Conservation (phyloP, 257 asterid genomes). For the Solanum microdontum region DNA sequence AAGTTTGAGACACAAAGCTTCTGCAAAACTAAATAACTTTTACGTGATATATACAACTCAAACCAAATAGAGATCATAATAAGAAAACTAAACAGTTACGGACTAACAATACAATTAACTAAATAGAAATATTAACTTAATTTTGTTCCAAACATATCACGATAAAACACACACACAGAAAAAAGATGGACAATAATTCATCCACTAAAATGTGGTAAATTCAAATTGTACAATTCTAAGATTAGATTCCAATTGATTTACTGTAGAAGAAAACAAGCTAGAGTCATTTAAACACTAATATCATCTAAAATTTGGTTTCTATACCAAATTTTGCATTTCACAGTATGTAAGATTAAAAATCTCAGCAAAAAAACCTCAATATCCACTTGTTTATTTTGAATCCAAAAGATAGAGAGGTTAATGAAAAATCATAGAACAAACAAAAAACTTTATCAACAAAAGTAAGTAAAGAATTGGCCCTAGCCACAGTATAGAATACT, state of each 20-base stretch:
- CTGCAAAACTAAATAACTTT: neutral
- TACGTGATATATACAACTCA: neutral
- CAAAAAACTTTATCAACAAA: neutral
- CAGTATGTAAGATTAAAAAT: neutral
- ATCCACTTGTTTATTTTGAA: neutral
- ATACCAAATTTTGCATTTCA: neutral
- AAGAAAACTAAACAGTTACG: no score
- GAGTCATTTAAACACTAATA: neutral
- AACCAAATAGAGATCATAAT: neutral
- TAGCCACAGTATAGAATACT: neutral
- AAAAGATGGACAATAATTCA: neutral
- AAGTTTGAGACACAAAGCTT: neutral
- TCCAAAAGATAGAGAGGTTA: neutral
- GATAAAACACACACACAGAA: no score
- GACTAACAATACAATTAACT: no score
- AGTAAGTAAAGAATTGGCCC: neutral
- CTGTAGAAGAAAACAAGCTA: neutral
- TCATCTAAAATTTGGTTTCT: neutral
- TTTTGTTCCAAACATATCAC: neutral
- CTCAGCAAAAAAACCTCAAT: neutral
- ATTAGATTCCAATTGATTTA: neutral
- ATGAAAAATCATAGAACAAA: neutral
- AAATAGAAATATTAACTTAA: no score
- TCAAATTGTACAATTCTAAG: neutral
- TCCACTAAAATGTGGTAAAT: neutral